Evolutionary conservation across 768 basidiomycete genomes (phyloP).

Genomic region (Tricholoma sp.): DNA sequence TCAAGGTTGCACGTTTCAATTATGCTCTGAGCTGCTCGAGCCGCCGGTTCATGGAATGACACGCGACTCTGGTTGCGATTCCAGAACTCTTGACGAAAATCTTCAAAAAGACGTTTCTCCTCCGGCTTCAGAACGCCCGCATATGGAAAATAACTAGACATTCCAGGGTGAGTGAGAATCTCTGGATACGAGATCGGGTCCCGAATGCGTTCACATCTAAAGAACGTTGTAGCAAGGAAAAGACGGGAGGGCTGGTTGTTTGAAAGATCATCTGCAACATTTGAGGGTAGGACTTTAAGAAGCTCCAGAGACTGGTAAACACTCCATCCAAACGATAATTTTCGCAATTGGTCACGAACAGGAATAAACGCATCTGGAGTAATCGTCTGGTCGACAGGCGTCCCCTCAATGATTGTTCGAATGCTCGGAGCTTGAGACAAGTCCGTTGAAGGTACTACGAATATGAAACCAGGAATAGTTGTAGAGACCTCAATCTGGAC

Average conservation of each 20-base stretch:
- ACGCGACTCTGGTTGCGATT: slow-evolving; percentile 15
- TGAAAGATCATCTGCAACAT: slow-evolving; percentile 4
- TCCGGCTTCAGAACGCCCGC: slow-evolving; percentile 4
- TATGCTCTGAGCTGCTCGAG: slow-evolving; percentile 12
- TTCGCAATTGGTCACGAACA: slow-evolving; percentile 5
- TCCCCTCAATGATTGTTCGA: slow-evolving; percentile 15
- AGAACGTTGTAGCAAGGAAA: slow-evolving; percentile 22
- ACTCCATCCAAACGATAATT: slow-evolving; percentile 12
- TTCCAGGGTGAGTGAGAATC: slow-evolving; percentile 12
- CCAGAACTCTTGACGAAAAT: slow-evolving; percentile 19
- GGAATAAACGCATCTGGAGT: slow-evolving; percentile 11
- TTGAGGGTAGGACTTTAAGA: slow-evolving; percentile 12
- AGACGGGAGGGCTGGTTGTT: slow-evolving; percentile 9
- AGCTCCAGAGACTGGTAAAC: slow-evolving; percentile 9
- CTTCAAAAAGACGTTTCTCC: slow-evolving; percentile 16
- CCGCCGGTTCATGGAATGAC: slow-evolving; percentile 15
- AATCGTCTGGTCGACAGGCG: slow-evolving; percentile 10
- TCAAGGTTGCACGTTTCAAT: slow-evolving; percentile 16
- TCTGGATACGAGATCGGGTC: slow-evolving; percentile 16
- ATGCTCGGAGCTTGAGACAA: slow-evolving; percentile 13
- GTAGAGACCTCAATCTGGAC: not conserved
- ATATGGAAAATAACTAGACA: slow-evolving; percentile 10
- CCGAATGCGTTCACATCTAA: slow-evolving; percentile 11
- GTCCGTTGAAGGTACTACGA: slow-evolving; percentile 13
- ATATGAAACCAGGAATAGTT: not conserved